phyloP scores from a whole-genome alignment of 345 rosid species.

The Citrus reticulata region DNA sequence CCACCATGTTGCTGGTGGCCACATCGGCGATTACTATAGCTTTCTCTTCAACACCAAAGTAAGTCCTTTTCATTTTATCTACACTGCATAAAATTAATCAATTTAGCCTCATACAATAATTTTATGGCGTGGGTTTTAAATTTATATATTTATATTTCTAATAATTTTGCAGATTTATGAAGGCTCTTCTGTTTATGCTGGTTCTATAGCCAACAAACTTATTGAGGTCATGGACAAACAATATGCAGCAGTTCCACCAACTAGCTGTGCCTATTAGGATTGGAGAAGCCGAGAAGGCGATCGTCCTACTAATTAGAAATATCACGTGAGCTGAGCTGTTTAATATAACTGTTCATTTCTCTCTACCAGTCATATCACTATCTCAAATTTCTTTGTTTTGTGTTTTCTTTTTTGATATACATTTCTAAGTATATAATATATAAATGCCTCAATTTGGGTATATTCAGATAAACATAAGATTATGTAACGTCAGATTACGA shows the following conservation, averaged over 20 bases:
- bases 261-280: slow-evolving; percentile 21
- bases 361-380: too few relatives aligned
- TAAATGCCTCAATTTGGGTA: too few relatives aligned
- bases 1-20: slow-evolving; percentile 88
- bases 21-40: slow-evolving; percentile 73
- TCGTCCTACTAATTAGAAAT: neutral
- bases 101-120: neutral
- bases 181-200: slow-evolving; percentile 48
- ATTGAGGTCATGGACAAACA: slow-evolving; percentile 69
- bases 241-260: slow-evolving; percentile 42
- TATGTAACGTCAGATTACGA: too few relatives aligned
- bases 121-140: neutral
- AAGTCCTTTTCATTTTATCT: neutral
- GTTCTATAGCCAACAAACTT: slow-evolving; percentile 72
- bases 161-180: slow-evolving; percentile 29
- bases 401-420: too few relatives aligned
- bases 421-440: too few relatives aligned
- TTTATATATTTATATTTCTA: neutral
- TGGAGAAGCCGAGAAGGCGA: neutral
- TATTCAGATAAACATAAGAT: too few relatives aligned
- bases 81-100: neutral
- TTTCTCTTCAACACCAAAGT: slow-evolving; percentile 88
- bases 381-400: too few relatives aligned
- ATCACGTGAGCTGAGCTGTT: too few relatives aligned
- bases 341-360: too few relatives aligned